Conservation (phyloP, 129 eudicot genomes). For the Saussurea involucrata region DNA sequence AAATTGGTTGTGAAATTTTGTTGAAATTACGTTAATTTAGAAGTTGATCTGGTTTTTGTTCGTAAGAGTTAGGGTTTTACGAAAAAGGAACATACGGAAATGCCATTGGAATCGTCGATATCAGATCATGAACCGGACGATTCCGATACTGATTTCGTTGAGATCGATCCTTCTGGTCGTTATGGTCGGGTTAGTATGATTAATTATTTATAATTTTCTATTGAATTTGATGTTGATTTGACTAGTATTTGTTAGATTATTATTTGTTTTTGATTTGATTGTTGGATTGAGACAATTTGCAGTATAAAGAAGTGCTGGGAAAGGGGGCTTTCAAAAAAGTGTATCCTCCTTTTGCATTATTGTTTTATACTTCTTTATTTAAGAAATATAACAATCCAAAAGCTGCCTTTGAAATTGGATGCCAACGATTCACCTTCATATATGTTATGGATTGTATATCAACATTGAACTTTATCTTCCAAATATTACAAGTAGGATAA, state of each 20-base stretch:
- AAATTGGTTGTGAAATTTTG: not conserved
- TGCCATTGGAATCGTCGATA: constrained; percentile 44
- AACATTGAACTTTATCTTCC: not conserved
- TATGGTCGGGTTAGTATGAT: constrained; percentile 83
- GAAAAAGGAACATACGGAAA: constrained; percentile 16
- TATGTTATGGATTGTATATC: not conserved
- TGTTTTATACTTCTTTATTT: not conserved
- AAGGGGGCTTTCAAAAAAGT: constrained; percentile 97
- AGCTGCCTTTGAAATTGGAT: constrained; percentile 5
- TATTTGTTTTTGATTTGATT: not conserved
- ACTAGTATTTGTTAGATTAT: not conserved
- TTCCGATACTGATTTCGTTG: constrained; percentile 63
- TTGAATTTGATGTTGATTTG: not conserved
- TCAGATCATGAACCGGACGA: constrained; percentile 67
- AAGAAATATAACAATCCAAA: not conserved
- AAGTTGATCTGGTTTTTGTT: constrained; percentile 20
- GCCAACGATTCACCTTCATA: not conserved
- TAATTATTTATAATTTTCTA: not conserved
- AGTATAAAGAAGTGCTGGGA: constrained; percentile 91
- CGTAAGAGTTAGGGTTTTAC: constrained; percentile 34
- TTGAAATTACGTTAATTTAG: not conserved
- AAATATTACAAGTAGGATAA: not conserved
- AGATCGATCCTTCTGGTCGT: constrained; percentile 84
- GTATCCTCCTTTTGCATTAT: constrained; percentile 50
- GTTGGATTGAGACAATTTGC: constrained; percentile 35